A percentile compares a stretch with the other conserved stretches of the same genome.
Evolutionary conservation across 2,329 filamentous ascomycete genomes (phyloP).

Genomic region (Pseudocercospora crystallina): DNA sequence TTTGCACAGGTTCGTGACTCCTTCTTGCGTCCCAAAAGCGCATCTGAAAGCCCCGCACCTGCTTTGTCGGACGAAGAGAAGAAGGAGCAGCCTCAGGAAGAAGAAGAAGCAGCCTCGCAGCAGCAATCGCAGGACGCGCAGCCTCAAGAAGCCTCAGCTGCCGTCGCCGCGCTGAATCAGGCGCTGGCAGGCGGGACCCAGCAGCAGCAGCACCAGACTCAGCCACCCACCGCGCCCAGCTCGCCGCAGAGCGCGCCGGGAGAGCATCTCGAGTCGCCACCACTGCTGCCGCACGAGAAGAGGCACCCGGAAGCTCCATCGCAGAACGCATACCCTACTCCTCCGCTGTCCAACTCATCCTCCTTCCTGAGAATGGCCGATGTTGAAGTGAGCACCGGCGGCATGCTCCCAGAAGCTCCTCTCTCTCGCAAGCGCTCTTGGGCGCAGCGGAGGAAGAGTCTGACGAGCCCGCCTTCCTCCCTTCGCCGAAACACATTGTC

Average conservation of each 20-base stretch:
- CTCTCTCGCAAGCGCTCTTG: slow-evolving; percentile 28
- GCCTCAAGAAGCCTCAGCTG: slow-evolving; percentile 15
- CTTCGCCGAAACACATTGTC: slow-evolving; percentile 40
- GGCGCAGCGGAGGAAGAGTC: slow-evolving; percentile 27
- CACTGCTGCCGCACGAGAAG: slow-evolving; percentile 40
- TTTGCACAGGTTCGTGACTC: slow-evolving; percentile 98
- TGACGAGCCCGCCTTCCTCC: slow-evolving; percentile 25
- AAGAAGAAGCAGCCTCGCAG: slow-evolving; percentile 16
- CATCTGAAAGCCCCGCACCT: slow-evolving; percentile 35
- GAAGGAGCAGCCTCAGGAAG: slow-evolving; percentile 14
- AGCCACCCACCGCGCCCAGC: slow-evolving; percentile 37
- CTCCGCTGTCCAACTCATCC: slow-evolving; percentile 42
- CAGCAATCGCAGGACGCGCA: slow-evolving; percentile 9
- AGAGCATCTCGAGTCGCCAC: slow-evolving; percentile 29
- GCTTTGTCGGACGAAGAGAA: slow-evolving; percentile 22
- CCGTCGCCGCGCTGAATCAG: slow-evolving; percentile 19
- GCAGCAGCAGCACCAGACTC: slow-evolving; percentile 13
- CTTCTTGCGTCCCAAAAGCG: slow-evolving; percentile 44
- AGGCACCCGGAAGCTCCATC: slow-evolving; percentile 19
- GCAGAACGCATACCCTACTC: slow-evolving; percentile 39
- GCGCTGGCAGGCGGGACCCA: slow-evolving; percentile 21
- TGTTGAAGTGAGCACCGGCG: slow-evolving; percentile 25
- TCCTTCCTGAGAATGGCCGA: slow-evolving; percentile 35
- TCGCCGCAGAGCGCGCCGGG: slow-evolving; percentile 30
- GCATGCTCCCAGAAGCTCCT: slow-evolving; percentile 14